Percentiles rank a stretch among this genome's conserved stretches.
phyloP scores from a whole-genome alignment of 2,329 filamentous ascomycete species.

The Paecilomyces sp. region DNA sequence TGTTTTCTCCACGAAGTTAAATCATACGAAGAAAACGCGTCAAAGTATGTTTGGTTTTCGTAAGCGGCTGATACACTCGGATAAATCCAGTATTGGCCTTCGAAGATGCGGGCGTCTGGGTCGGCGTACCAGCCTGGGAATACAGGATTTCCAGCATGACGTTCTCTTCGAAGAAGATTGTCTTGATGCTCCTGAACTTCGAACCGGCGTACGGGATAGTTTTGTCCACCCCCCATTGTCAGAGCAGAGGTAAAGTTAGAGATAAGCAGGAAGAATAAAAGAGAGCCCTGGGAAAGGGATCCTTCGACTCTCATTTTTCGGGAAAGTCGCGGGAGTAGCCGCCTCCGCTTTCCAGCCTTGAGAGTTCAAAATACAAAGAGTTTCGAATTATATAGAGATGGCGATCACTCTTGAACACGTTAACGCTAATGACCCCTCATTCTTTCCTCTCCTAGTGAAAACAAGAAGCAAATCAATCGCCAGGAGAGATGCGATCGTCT shows the following conservation, averaged over 20 bases:
- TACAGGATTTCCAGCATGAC: conserved; percentile 35
- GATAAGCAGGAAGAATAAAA: not conserved
- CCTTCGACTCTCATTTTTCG: not conserved
- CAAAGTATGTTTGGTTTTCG: conserved; percentile 43
- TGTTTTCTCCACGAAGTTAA: conserved; percentile 45
- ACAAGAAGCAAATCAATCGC: too few species aligned
- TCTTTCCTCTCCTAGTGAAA: too few species aligned
- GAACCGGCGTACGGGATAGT: not conserved
- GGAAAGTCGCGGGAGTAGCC: not conserved
- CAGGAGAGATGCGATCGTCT: too few species aligned
- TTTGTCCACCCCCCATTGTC: not conserved
- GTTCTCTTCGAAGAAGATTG: not conserved
- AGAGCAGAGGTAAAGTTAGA: not conserved
- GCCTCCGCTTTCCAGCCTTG: not conserved
- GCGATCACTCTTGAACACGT: too few species aligned
- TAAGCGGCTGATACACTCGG: conserved; percentile 41
- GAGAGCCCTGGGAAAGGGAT: not conserved
- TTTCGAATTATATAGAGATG: not conserved
- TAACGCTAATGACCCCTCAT: too few species aligned
- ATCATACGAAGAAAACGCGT: conserved; percentile 46
- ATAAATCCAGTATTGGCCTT: conserved; percentile 42
- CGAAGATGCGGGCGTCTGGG: conserved; percentile 43
- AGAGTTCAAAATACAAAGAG: not conserved
- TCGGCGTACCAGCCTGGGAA: conserved; percentile 47
- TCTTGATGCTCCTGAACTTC: not conserved